Evolutionary conservation across 192 early-diverging fungal species (phyloP), one percentile per base, ranked within the genome.

Genomic region (Coemansia sp.): DNA sequence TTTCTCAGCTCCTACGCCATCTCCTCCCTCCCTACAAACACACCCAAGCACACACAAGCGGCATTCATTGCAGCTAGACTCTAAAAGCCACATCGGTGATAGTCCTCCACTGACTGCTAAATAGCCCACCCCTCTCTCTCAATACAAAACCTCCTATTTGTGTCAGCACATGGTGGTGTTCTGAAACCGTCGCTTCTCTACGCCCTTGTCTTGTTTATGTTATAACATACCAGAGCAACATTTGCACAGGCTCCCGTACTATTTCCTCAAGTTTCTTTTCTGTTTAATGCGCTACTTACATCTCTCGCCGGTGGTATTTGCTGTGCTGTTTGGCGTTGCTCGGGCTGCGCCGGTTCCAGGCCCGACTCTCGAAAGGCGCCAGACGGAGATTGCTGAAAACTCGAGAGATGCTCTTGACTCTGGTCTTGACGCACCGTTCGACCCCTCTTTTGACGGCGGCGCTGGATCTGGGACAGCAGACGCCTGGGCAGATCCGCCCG

Each of bases 261-360:
- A 23, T 15, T 54, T 23, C 23, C 32, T 32, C 32, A 32, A 1
- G 32, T 2, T 32, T 3, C 21, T 53, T 12, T 4, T 23, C 9
- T 26, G 52, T 19, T 26, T 40, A 59, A 59, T 59, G 57, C 38
- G 9, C 57, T 40, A 19, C 39, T 7, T 41, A 41, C 16, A 16
- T 41, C 9, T 59, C 39, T 59, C n/a, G 13, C 39, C 57, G 18
- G 57, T 23, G 40, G 4, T 59, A 2, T 38, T 41, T 19, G 9
- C 16, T 41, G 57, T 59, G 57, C 57, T 59, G 39, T n/a, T 59
- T 41, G 39, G 38, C 39, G n/a, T 40, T 41, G 16, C 39, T 59
- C 9, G 9, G 11, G 57, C 57, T 19, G 57, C 57, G n/a, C 57
- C 57, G 18, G 39, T 32, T 8, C 57, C 57, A 2, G 38, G 57